phyloP scores from a whole-genome alignment of 495 filamentous ascomycete species.

The Tuber brumale region DNA sequence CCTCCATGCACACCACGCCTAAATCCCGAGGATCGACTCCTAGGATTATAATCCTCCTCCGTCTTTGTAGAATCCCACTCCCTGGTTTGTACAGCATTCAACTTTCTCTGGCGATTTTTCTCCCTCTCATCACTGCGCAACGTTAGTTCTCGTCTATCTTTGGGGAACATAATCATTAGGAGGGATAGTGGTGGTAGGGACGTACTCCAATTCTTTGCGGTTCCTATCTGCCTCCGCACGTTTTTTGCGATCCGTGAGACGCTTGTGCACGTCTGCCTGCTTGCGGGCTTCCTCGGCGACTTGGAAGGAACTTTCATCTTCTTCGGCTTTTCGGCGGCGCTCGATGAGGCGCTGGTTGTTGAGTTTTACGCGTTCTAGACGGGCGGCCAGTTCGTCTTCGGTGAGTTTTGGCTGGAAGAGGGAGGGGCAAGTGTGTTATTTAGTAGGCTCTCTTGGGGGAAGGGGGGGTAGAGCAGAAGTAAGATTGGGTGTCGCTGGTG shows the following conservation, averaged over 20 bases:
- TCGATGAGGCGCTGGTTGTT: constrained; percentile 46
- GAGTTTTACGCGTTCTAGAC: constrained; percentile 51
- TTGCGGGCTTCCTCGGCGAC: constrained; percentile 50
- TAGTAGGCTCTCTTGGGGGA: not conserved
- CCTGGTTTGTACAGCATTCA: constrained; percentile 57
- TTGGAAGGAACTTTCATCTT: constrained; percentile 47
- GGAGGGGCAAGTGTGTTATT: not conserved
- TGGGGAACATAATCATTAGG: not conserved
- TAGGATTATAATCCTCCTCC: constrained; percentile 51
- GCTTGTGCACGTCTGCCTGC: constrained; percentile 50
- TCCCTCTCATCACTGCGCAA: constrained; percentile 53
- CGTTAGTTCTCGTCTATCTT: not conserved
- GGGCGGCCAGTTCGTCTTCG: constrained; percentile 49
- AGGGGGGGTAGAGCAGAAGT: not conserved
- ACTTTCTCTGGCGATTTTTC: constrained; percentile 62
- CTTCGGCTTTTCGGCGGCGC: constrained; percentile 49
- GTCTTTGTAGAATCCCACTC: constrained; percentile 75
- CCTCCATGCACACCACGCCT: constrained; percentile 33
- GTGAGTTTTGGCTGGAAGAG: constrained; percentile 47
- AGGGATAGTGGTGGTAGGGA: not conserved
- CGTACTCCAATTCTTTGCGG: constrained; percentile 48
- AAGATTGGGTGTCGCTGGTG: constrained; percentile 1
- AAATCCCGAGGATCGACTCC: constrained; percentile 24
- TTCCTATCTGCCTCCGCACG: constrained; percentile 48
- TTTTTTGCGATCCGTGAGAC: constrained; percentile 46